A percentile compares a stretch with the other conserved stretches of the same genome.
These are phyloP conservation scores for Lanmaoa rubissima DNA, from an alignment of 768 basidiomycete species.

Conservation along the genomic window DNA sequence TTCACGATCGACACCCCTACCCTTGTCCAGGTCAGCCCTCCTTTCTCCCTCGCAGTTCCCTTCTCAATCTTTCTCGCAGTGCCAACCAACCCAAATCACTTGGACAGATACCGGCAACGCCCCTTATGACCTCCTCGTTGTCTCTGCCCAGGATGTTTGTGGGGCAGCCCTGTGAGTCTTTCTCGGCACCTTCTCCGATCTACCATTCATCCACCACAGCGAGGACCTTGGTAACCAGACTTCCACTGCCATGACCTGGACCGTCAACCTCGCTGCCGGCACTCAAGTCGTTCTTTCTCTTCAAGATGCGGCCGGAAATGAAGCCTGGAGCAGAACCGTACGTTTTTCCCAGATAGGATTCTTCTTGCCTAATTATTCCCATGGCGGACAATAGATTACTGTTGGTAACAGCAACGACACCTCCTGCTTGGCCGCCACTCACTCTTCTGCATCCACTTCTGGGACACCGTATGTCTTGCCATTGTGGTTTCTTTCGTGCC, in stretches of 20 bases:
- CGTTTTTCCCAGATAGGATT: slow-evolving; percentile 23
- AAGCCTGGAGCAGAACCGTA: slow-evolving; percentile 67
- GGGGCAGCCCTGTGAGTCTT: slow-evolving; percentile 54
- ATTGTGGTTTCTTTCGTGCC: not conserved
- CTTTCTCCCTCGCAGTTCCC: not conserved
- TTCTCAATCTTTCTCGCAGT: slow-evolving; percentile 40
- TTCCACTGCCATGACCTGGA: slow-evolving; percentile 41
- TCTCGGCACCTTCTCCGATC: not conserved
- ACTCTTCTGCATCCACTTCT: slow-evolving; percentile 15
- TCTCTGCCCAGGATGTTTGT: slow-evolving; percentile 53
- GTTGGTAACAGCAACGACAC: slow-evolving; percentile 35
- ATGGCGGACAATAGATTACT: slow-evolving; percentile 30
- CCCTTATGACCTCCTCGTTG: slow-evolving; percentile 63
- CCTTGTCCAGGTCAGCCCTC: slow-evolving; percentile 48
- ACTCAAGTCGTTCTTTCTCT: slow-evolving; percentile 50
- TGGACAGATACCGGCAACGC: slow-evolving; percentile 44
- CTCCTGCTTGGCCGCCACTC: slow-evolving; percentile 34
- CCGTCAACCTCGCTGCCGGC: slow-evolving; percentile 44
- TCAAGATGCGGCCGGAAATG: slow-evolving; percentile 49
- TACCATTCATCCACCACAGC: slow-evolving; percentile 35
- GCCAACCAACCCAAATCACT: slow-evolving; percentile 37
- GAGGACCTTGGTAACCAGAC: slow-evolving; percentile 57
- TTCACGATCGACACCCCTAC: slow-evolving; percentile 52
- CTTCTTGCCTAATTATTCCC: not conserved
- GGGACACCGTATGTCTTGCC: not conserved